Evolutionary conservation across 192 early-diverging fungal genomes (phyloP).

Genomic region (Geosiphon pyriformis): DNA sequence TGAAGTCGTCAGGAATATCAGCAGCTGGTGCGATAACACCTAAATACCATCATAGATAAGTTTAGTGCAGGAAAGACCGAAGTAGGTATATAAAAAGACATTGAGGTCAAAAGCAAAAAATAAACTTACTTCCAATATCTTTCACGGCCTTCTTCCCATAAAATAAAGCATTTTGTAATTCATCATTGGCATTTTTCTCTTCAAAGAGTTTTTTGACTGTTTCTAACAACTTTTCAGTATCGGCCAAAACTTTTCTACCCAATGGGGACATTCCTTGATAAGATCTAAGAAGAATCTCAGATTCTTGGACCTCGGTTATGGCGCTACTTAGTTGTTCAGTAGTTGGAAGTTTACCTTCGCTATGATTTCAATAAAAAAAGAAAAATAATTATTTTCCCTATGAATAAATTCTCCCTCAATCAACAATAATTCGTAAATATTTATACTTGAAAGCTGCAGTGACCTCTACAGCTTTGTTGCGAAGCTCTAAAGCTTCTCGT

Average conservation of each 20-base stretch:
- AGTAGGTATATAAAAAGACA: neutral
- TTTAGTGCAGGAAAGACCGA: neutral
- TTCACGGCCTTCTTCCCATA: constrained; percentile 24
- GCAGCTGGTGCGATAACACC: neutral
- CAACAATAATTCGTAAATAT: neutral
- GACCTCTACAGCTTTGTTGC: neutral
- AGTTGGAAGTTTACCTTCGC: constrained; percentile 41
- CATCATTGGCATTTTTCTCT: constrained; percentile 42
- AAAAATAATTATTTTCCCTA: no score
- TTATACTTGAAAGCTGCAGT: neutral
- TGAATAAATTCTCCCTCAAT: no score
- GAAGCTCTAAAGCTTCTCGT: neutral
- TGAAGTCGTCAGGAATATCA: constrained; percentile 8
- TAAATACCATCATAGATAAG: constrained; percentile 2
- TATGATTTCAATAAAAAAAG: neutral
- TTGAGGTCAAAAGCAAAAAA: no score
- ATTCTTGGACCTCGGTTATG: constrained; percentile 35
- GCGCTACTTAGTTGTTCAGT: constrained; percentile 33
- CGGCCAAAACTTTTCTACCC: constrained; percentile 41
- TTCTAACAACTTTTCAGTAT: constrained; percentile 37
- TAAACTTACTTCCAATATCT: constrained; percentile 9
- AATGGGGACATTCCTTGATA: constrained; percentile 35
- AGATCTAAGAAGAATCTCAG: constrained; percentile 26
- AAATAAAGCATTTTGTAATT: constrained; percentile 41
- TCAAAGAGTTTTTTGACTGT: constrained; percentile 30